phyloP scores from a whole-genome alignment of 164 flowering plant species.

The Tetrastigma voinierianum region DNA sequence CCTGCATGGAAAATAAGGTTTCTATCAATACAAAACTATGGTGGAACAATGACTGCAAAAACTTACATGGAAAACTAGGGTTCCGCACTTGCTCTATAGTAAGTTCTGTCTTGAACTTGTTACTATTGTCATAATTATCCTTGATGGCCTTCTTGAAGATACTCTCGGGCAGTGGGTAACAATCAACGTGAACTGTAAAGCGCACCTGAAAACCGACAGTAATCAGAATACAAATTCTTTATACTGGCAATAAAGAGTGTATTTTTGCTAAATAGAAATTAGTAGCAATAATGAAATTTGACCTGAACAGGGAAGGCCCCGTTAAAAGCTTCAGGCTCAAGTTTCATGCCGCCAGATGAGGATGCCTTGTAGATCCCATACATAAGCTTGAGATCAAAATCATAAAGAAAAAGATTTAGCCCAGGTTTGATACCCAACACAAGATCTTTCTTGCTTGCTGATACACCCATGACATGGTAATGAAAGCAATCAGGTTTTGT shows the following conservation, averaged over 20 bases:
- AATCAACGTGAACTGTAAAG: slow-evolving; percentile 54
- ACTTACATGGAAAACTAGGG: neutral
- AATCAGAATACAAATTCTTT: slow-evolving; percentile 3
- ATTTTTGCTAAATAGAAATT: neutral
- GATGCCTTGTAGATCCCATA: slow-evolving; percentile 68
- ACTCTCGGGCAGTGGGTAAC: slow-evolving; percentile 67
- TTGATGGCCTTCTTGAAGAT: slow-evolving; percentile 69
- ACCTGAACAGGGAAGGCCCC: slow-evolving; percentile 80
- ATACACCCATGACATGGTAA: slow-evolving; percentile 65
- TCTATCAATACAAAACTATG: slow-evolving; percentile 9
- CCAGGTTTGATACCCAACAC: slow-evolving; percentile 61
- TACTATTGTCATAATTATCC: slow-evolving; percentile 54
- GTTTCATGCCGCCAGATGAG: slow-evolving; percentile 64
- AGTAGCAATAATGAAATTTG: slow-evolving; percentile 1
- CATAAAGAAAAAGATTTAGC: slow-evolving; percentile 68
- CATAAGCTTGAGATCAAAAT: slow-evolving; percentile 68
- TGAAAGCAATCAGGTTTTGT: slow-evolving; percentile 77
- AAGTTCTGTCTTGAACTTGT: slow-evolving; percentile 71
- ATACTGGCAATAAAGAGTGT: neutral
- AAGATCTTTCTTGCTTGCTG: slow-evolving; percentile 39
- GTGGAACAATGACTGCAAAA: slow-evolving; percentile 2
- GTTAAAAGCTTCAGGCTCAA: slow-evolving; percentile 68
- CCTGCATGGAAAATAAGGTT: slow-evolving; percentile 37
- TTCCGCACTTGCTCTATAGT: slow-evolving; percentile 62
- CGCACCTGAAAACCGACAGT: slow-evolving; percentile 52